Evolutionary conservation across 2,329 filamentous ascomycete genomes (phyloP).

Genomic region (Apiospora sp.): DNA sequence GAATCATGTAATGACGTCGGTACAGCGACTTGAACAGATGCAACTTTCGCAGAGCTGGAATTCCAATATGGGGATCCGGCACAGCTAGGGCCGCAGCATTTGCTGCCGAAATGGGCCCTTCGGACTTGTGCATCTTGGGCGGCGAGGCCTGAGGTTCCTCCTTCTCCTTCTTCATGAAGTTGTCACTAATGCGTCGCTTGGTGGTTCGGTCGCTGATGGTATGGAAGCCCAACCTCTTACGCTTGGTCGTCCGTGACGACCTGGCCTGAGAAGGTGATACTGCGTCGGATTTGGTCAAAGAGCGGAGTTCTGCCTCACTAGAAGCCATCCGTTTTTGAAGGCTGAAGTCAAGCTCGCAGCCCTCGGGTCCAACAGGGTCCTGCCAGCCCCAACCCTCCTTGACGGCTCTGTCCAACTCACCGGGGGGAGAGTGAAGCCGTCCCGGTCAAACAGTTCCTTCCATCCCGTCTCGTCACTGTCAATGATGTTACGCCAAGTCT

Average conservation of each 20-base stretch:
- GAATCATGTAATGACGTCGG: slow-evolving; percentile 89
- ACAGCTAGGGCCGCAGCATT: slow-evolving; percentile 84
- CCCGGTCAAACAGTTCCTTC: slow-evolving; percentile 88
- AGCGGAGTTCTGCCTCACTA: slow-evolving; percentile 60
- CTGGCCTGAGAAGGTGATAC: slow-evolving; percentile 37
- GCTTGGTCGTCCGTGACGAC: slow-evolving; percentile 62
- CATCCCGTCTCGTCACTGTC: slow-evolving; percentile 95
- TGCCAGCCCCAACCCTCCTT: slow-evolving; percentile 98
- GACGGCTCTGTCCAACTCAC: slow-evolving; percentile 87
- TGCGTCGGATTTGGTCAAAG: slow-evolving; percentile 51
- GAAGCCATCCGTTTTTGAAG: slow-evolving; percentile 59
- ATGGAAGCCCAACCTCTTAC: slow-evolving; percentile 56
- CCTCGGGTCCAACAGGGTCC: slow-evolving; percentile 77
- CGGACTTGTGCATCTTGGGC: slow-evolving; percentile 65
- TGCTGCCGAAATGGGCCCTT: slow-evolving; percentile 87
- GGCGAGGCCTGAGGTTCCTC: slow-evolving; percentile 48
- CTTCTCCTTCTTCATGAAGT: slow-evolving; percentile 36
- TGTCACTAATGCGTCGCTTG: slow-evolving; percentile 61
- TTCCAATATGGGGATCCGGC: slow-evolving; percentile 80
- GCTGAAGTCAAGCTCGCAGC: slow-evolving; percentile 83
- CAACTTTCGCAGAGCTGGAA: slow-evolving; percentile 80
- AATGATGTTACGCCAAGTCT: slow-evolving; percentile 88
- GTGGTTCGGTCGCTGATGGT: slow-evolving; percentile 52
- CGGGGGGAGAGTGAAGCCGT: slow-evolving; percentile 82
- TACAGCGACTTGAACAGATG: slow-evolving; percentile 98